These are phyloP conservation scores for Medicago ruthenica DNA, from an alignment of 306 rosid genomes.

Conservation along the genomic window DNA sequence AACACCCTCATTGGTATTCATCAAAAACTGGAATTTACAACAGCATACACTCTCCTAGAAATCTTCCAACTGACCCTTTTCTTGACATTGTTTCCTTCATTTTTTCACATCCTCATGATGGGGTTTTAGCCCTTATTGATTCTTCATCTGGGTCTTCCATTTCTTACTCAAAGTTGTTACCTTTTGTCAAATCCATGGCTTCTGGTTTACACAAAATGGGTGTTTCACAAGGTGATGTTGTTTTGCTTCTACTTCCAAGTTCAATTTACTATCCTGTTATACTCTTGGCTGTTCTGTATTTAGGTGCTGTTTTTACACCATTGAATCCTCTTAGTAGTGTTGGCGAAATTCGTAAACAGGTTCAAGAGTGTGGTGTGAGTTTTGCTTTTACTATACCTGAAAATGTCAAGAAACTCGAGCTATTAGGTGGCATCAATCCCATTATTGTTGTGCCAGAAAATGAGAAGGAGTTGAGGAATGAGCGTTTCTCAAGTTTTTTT, in stretches of 20 bases:
- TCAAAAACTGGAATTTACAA: slow-evolving; percentile 18
- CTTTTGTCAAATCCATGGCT: slow-evolving; percentile 14
- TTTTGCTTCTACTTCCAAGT: slow-evolving; percentile 15
- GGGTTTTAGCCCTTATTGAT: slow-evolving; percentile 3
- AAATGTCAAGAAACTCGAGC: slow-evolving; percentile 9
- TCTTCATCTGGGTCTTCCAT: neutral
- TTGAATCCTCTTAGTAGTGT: slow-evolving; percentile 17
- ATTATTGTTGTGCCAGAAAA: neutral
- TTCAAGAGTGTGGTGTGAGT: slow-evolving; percentile 2
- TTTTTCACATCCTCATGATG: slow-evolving; percentile 13
- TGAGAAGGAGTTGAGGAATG: neutral
- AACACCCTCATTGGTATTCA: slow-evolving; percentile 13
- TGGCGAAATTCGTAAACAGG: neutral
- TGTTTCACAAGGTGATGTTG: slow-evolving; percentile 20
- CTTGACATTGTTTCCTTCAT: slow-evolving; percentile 3
- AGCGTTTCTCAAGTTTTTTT: neutral
- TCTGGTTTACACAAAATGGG: neutral
- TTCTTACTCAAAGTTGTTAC: slow-evolving; percentile 8
- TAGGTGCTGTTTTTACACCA: slow-evolving; percentile 20
- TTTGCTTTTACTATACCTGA: slow-evolving; percentile 9
- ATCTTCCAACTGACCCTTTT: slow-evolving; percentile 7
- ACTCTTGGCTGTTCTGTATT: neutral
- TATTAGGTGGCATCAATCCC: neutral
- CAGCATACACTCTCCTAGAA: neutral
- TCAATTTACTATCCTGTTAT: slow-evolving; percentile 14